Percentiles rank a stretch among this genome's conserved stretches.
Evolutionary conservation across 1,284 basidiomycete genomes (phyloP).

Genomic region (Earliella scabrosa): DNA sequence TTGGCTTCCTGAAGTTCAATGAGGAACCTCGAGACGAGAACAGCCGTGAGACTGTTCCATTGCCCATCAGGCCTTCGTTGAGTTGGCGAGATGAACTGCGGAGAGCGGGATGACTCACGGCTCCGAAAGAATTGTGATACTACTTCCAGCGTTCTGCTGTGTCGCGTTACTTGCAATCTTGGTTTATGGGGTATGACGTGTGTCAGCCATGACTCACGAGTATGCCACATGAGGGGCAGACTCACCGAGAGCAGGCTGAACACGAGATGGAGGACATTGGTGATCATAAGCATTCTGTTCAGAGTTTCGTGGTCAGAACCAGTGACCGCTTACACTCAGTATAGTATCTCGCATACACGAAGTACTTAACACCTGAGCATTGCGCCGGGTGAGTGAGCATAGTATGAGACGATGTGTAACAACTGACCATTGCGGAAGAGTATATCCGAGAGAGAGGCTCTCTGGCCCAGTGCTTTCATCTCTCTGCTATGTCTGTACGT

Average conservation of each 20-base stretch:
- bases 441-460: too few species aligned
- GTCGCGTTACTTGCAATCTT: background rate
- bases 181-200: background rate
- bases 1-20: conserved; percentile 9
- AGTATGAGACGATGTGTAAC: too few species aligned
- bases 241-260: conserved; percentile 5
- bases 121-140: conserved; percentile 1
- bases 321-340: too few species aligned
- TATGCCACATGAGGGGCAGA: too few species aligned
- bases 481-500: too few species aligned
- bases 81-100: background rate
- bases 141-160: background rate
- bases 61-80: too few species aligned
- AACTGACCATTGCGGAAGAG: too few species aligned
- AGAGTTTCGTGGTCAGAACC: background rate
- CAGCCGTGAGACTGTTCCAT: background rate
- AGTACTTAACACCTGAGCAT: too few species aligned
- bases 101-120: background rate
- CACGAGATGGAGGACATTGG: conserved; percentile 3
- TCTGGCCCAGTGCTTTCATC: too few species aligned
- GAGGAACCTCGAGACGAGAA: conserved; percentile 7
- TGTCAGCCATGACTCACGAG: background rate
- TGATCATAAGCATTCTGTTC: background rate
- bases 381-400: too few species aligned
- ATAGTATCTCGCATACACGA: too few species aligned